phyloP scores from a whole-genome alignment of 352 stramenopile genomes.

The Phytophthora ramorum region DNA sequence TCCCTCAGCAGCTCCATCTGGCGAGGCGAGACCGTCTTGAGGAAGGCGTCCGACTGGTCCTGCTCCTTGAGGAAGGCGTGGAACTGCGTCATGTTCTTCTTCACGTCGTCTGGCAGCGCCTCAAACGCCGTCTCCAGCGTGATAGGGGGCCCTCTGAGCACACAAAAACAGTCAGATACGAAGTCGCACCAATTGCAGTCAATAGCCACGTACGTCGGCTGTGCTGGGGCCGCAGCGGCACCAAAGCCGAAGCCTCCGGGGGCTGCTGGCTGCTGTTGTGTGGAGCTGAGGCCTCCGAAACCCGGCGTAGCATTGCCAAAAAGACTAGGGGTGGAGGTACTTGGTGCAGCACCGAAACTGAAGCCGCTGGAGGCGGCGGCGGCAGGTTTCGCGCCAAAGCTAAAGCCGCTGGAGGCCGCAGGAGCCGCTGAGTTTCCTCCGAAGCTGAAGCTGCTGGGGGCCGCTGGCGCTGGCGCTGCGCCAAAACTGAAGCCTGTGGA shows the following conservation, averaged over 20 bases:
- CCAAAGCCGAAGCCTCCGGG: slow-evolving; percentile 33
- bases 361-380: slow-evolving; percentile 3
- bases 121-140: slow-evolving; percentile 83
- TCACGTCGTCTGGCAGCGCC: slow-evolving; percentile 67
- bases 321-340: slow-evolving; percentile 18
- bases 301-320: slow-evolving; percentile 23
- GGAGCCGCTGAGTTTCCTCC: slow-evolving; percentile 19
- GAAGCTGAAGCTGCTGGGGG: slow-evolving; percentile 39
- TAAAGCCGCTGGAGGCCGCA: slow-evolving; percentile 31
- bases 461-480: neutral
- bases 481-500: slow-evolving; percentile 6
- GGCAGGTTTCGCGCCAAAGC: slow-evolving; percentile 28
- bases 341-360: slow-evolving; percentile 25
- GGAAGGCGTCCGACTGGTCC: slow-evolving; percentile 74
- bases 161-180: neutral
- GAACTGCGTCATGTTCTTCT: slow-evolving; percentile 83
- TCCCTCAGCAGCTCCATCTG: slow-evolving; percentile 61
- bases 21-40: slow-evolving; percentile 71
- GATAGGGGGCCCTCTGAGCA: slow-evolving; percentile 46
- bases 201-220: slow-evolving; percentile 22
- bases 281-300: slow-evolving; percentile 30
- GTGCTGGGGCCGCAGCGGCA: slow-evolving; percentile 6
- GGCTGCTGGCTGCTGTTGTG: slow-evolving; percentile 2
- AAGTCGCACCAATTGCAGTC: neutral
- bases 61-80: slow-evolving; percentile 77